Evolutionary conservation across 176 grass and related monocot species (phyloP).

Genomic region (Phoenix roebelenii): DNA sequence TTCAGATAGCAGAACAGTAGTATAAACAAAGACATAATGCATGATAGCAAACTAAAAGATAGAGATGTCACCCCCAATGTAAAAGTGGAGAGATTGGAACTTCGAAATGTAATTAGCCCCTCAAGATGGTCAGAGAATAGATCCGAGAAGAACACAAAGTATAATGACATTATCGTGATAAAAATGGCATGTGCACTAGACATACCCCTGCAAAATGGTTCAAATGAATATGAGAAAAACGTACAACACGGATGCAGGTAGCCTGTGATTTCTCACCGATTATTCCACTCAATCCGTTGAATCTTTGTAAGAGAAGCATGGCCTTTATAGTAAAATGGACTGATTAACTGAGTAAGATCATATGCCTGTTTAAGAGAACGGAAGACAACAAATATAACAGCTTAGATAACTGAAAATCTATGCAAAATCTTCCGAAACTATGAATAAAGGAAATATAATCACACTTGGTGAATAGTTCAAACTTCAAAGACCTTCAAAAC

Average conservation of each 20-base stretch:
- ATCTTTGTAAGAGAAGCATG: conserved; percentile 75
- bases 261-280: conserved; percentile 43
- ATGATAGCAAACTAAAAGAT: conserved; percentile 1
- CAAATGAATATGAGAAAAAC: conserved; percentile 2
- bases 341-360: conserved; percentile 55
- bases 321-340: conserved; percentile 72
- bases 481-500: no score
- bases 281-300: conserved; percentile 93
- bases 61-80: conserved; percentile 54
- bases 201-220: conserved; percentile 84
- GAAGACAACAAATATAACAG: no score
- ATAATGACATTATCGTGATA: conserved; percentile 68
- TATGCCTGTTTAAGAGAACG: conserved; percentile 47
- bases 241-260: background rate
- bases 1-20: background rate
- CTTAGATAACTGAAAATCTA: no score
- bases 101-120: conserved; percentile 62
- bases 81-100: conserved; percentile 67
- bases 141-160: conserved; percentile 63
- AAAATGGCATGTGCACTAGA: conserved; percentile 78
- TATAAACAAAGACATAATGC: background rate
- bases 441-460: no score
- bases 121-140: conserved; percentile 64
- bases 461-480: no score
- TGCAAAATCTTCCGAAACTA: no score